phyloP scores from a whole-genome alignment of 1,284 basidiomycete genomes.

The Tylopilus orsonianus region DNA sequence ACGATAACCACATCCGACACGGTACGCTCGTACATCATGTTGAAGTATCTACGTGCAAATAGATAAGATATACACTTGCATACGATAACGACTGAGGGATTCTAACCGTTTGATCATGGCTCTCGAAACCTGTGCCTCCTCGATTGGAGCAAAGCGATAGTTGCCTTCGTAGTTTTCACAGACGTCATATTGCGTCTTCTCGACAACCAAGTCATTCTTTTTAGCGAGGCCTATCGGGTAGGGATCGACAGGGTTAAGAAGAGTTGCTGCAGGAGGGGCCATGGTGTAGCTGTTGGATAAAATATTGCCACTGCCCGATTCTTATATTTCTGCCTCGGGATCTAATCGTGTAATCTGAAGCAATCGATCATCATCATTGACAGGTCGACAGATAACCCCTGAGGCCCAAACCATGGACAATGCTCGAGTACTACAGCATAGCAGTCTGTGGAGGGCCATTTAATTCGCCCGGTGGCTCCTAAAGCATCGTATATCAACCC shows the following conservation, averaged over 20 bases:
- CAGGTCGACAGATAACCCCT: neutral
- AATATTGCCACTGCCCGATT: neutral
- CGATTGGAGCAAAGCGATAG: constrained; percentile 72
- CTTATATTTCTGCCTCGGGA: constrained; percentile 6
- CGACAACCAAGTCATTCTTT: constrained; percentile 6
- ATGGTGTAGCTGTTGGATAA: constrained; percentile 13
- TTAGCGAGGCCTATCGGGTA: constrained; percentile 5
- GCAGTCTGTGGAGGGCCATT: too few species aligned
- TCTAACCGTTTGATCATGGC: constrained; percentile 75
- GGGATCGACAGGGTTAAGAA: constrained; percentile 11
- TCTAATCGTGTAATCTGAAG: neutral
- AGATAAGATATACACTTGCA: constrained; percentile 4
- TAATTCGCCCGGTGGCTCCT: too few species aligned
- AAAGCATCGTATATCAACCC: too few species aligned
- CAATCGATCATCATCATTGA: neutral
- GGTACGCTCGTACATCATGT: constrained; percentile 70
- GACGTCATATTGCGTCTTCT: constrained; percentile 23
- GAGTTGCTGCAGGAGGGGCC: constrained; percentile 27
- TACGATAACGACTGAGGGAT: neutral
- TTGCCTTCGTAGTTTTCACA: constrained; percentile 35
- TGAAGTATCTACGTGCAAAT: constrained; percentile 54
- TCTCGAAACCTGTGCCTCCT: constrained; percentile 74
- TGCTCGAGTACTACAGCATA: neutral
- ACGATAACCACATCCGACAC: constrained; percentile 81
- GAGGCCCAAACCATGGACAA: neutral